Evolutionary conservation across 306 rosid genomes (phyloP).

Genomic region (Trichosanthes cucumerina): DNA sequence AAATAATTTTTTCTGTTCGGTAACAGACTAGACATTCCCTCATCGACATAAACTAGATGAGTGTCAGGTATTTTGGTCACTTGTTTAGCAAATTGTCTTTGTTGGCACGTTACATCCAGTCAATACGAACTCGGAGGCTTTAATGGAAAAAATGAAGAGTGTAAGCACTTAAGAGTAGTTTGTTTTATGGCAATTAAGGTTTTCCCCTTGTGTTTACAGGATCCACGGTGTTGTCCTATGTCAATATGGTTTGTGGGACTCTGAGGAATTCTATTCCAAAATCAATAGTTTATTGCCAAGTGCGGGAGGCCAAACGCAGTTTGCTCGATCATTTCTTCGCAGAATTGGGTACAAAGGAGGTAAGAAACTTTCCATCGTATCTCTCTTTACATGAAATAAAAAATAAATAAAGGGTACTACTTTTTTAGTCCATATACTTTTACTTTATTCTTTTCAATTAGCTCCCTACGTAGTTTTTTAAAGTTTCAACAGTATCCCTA

Average conservation of each 20-base stretch:
- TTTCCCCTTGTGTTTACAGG: slow-evolving; percentile 16
- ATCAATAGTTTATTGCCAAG: slow-evolving; percentile 34
- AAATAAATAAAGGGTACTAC: background rate
- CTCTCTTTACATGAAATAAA: background rate
- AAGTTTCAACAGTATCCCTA: background rate
- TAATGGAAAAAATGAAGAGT: slow-evolving; percentile 19
- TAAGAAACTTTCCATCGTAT: background rate
- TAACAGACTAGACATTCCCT: background rate
- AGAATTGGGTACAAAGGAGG: slow-evolving; percentile 33
- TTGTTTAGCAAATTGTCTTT: background rate
- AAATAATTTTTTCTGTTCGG: background rate
- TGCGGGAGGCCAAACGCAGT: slow-evolving; percentile 38
- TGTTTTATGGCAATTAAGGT: background rate
- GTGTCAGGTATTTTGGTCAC: background rate
- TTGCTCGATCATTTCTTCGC: slow-evolving; percentile 33
- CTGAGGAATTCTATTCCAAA: slow-evolving; percentile 32
- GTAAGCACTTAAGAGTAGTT: slow-evolving; percentile 16
- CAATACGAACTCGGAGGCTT: slow-evolving; percentile 16
- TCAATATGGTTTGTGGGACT: slow-evolving; percentile 26
- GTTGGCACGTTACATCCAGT: background rate
- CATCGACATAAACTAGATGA: background rate
- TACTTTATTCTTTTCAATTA: background rate
- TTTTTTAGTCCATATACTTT: background rate
- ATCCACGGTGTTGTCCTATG: slow-evolving; percentile 27
- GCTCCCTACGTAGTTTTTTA: background rate